These are phyloP conservation scores for Cytospora chrysosperma DNA, from an alignment of 2,329 filamentous ascomycete species.

Conservation along the genomic window DNA sequence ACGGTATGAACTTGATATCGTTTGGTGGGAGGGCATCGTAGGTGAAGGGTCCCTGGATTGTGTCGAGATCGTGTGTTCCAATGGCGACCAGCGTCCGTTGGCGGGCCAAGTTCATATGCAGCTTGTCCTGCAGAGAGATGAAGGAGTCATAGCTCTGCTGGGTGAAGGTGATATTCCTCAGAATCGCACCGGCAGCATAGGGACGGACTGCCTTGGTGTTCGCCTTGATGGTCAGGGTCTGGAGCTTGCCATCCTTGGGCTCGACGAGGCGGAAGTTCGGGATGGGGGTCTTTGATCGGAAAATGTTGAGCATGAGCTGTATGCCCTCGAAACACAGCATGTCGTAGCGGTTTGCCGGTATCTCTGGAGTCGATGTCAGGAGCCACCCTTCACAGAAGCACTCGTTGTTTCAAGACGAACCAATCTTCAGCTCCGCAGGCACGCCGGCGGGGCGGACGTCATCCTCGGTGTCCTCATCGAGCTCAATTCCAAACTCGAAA, in stretches of 20 bases:
- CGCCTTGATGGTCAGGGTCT: constrained; percentile 78
- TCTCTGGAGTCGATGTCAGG: constrained; percentile 18
- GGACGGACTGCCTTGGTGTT: constrained; percentile 77
- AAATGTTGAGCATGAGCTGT: constrained; percentile 92
- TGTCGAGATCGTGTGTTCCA: constrained; percentile 95
- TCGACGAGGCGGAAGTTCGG: constrained; percentile 78
- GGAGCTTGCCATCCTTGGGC: constrained; percentile 69
- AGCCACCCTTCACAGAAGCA: neutral
- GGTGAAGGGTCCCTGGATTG: constrained; percentile 89
- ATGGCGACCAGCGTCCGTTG: constrained; percentile 95
- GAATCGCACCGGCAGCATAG: constrained; percentile 83
- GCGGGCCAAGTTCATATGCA: constrained; percentile 92
- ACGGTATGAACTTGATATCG: constrained; percentile 83
- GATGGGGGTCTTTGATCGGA: constrained; percentile 71
- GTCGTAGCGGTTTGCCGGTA: constrained; percentile 74
- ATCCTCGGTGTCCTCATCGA: constrained; percentile 91
- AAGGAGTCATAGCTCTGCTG: constrained; percentile 93
- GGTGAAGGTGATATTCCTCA: constrained; percentile 89
- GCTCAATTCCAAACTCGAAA: constrained; percentile 97
- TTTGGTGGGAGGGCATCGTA: constrained; percentile 92
- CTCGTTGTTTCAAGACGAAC: constrained; percentile 6
- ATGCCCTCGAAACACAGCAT: constrained; percentile 98
- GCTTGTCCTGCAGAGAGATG: constrained; percentile 96
- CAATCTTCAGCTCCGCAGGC: constrained; percentile 88
- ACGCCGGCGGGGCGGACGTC: constrained; percentile 76